These are phyloP conservation scores for Boletus tomentosulus DNA, from an alignment of 768 basidiomycete genomes.

Conservation along the genomic window DNA sequence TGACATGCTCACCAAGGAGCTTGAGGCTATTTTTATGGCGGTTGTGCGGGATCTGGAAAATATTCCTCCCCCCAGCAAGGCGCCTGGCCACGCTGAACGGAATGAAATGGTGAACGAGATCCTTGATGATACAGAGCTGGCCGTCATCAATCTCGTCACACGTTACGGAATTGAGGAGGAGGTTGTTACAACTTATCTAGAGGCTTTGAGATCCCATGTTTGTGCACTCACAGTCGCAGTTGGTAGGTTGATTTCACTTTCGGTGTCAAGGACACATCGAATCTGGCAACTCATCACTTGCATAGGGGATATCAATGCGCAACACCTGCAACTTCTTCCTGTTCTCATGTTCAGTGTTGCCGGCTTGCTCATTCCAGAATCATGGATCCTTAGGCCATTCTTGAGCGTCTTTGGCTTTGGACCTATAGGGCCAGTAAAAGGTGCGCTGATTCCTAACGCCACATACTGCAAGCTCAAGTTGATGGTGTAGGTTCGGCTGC, in stretches of 20 bases:
- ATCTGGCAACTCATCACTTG: not conserved
- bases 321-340: conserved; percentile 5
- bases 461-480: not conserved
- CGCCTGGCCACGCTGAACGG: conserved; percentile 3
- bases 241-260: conserved; percentile 2
- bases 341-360: conserved; percentile 1
- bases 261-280: too few species aligned
- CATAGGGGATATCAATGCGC: conserved; percentile 13
- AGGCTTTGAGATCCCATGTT: conserved; percentile 3
- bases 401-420: conserved; percentile 14
- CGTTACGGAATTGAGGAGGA: conserved; percentile 6
- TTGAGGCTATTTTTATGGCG: conserved; percentile 7
- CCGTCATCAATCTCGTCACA: not conserved
- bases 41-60: conserved; percentile 3
- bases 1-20: conserved; percentile 7
- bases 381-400: conserved; percentile 14
- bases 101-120: conserved; percentile 1
- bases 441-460: not conserved
- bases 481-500: conserved; percentile 10
- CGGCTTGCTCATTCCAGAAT: conserved; percentile 8
- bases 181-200: not conserved
- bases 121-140: conserved; percentile 2
- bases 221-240: conserved; percentile 4
- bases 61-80: not conserved
- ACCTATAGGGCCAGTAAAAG: conserved; percentile 10